A percentile compares a stretch with the other conserved stretches of the same genome.
Evolutionary conservation across 2,329 filamentous ascomycete species (phyloP).

Genomic region (Paraphaeosphaeria sporulosa): DNA sequence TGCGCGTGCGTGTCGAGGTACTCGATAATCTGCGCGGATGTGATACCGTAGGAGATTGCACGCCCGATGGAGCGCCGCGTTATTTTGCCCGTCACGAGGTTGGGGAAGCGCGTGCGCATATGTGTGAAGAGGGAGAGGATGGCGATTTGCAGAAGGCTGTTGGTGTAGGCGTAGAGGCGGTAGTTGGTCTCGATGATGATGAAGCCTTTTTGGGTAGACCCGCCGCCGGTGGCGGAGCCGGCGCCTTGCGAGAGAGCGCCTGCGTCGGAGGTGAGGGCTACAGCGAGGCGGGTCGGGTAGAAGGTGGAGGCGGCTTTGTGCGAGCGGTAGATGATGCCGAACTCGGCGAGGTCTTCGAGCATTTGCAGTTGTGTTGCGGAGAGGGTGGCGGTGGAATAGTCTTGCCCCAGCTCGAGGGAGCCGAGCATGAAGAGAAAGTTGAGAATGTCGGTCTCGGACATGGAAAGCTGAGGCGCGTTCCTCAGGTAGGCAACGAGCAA

Average conservation of each 20-base stretch:
- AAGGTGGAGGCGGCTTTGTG: constrained; percentile 59
- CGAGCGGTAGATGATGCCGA: constrained; percentile 83
- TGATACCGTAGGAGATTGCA: constrained; percentile 90
- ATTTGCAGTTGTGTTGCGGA: constrained; percentile 84
- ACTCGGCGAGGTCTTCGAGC: constrained; percentile 88
- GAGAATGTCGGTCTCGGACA: constrained; percentile 92
- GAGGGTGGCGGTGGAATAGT: constrained; percentile 86
- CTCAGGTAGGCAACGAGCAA: constrained; percentile 92
- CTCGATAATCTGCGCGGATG: constrained; percentile 90
- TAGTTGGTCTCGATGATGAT: constrained; percentile 99
- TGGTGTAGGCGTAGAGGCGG: constrained; percentile 95
- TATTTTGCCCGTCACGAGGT: constrained; percentile 90
- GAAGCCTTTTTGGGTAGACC: constrained; percentile 69
- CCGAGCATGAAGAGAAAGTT: constrained; percentile 96
- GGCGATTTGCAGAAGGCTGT: constrained; percentile 90
- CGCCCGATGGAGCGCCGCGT: constrained; percentile 87
- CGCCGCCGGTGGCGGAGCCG: not conserved
- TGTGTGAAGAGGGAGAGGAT: constrained; percentile 90
- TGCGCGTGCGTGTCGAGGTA: constrained; percentile 94
- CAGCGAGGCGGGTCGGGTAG: constrained; percentile 93
- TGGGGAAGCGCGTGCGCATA: constrained; percentile 89
- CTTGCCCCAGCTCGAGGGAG: constrained; percentile 87
- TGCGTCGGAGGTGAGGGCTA: constrained; percentile 84
- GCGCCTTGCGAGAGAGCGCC: constrained; percentile 70
- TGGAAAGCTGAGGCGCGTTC: constrained; percentile 72